A percentile compares a stretch with the other conserved stretches of the same genome.
These are phyloP conservation scores for Ensete glaucum DNA, from an alignment of 176 grass and related monocot genomes.

Conservation along the genomic window DNA sequence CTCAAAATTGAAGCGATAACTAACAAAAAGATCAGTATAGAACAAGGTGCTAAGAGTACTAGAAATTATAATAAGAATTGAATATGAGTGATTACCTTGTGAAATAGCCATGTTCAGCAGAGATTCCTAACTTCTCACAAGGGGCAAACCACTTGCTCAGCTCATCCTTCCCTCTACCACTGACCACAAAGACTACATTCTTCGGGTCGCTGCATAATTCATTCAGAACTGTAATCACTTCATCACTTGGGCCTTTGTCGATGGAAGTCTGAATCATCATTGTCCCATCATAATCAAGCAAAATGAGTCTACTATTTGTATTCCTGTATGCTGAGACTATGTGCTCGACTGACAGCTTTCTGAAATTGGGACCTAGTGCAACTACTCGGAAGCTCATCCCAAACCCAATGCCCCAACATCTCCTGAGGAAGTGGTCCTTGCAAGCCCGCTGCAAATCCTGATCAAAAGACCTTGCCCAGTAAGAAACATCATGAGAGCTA, in stretches of 20 bases:
- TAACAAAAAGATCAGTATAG: background rate
- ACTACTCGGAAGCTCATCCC: slow-evolving; percentile 90
- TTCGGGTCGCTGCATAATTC: slow-evolving; percentile 58
- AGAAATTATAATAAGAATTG: background rate
- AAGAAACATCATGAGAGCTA: slow-evolving; percentile 75
- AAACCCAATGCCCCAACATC: slow-evolving; percentile 86
- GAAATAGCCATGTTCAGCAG: slow-evolving; percentile 92
- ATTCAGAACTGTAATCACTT: slow-evolving; percentile 67
- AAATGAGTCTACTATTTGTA: slow-evolving; percentile 43
- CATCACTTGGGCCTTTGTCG: slow-evolving; percentile 48
- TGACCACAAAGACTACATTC: slow-evolving; percentile 88
- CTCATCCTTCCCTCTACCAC: slow-evolving; percentile 63
- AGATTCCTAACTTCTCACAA: slow-evolving; percentile 77
- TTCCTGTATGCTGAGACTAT: slow-evolving; percentile 50
- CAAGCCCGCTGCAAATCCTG: slow-evolving; percentile 83
- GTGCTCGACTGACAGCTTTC: slow-evolving; percentile 62
- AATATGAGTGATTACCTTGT: slow-evolving; percentile 39
- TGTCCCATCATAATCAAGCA: slow-evolving; percentile 89
- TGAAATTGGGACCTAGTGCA: slow-evolving; percentile 68
- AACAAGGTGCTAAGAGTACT: background rate
- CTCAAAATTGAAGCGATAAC: background rate
- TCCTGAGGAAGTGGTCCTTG: slow-evolving; percentile 69
- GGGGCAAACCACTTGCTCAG: slow-evolving; percentile 63
- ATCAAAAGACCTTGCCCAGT: slow-evolving; percentile 74
- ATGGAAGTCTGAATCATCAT: slow-evolving; percentile 61